Evolutionary conservation across 73 alveolate species (phyloP), one percentile per base, ranked within the genome.

Genomic region (Paramecium primaurelia): DNA sequence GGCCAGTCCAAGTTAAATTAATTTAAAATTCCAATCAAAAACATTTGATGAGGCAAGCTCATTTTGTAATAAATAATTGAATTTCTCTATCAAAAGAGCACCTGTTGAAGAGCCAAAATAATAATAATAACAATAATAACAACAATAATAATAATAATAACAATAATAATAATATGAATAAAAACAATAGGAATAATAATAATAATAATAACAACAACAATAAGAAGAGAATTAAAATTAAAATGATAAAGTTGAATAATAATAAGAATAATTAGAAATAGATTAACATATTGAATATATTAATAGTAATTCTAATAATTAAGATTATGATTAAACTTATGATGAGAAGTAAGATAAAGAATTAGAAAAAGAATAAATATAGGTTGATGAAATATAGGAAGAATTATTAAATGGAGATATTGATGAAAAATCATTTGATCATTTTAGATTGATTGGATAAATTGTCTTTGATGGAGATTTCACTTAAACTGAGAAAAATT

Each of bases 41-140:
- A 37, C 87, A 73, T 34, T 37, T 38, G 58, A 34, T 73, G 87
- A 73, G 59, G 87, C 87, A 12, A 73, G 87, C 18, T 4, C 87
- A 12, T 16, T 73, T 73, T 73, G 87, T 20, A 37, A 34, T 22
- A 73, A 73, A 36, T 40, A 73, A 34, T 40, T 37, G 20, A 73
- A 73, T 73, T 37, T 73, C 36, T 40, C 84, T 2, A 64, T 64
- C 3, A 64, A 64, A 28, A 64, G 51, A 64, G 84, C 47, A 4
- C 84, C 84, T 5, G 7, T 32, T 12, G 84, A 64, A 64, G 45
- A 64, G 28, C 42, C 42, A 22, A 28, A 32, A 32, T 7, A 3
- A 64, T 64, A 64, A 64, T 12, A 64, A 28, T 26, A 64, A 64
- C 11, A 64, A 64, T 3, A 20, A 26, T 64, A 64, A 64, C 11